Conservation (phyloP, 176 grass and related monocot genomes). For the Tillandsia leiboldiana region DNA sequence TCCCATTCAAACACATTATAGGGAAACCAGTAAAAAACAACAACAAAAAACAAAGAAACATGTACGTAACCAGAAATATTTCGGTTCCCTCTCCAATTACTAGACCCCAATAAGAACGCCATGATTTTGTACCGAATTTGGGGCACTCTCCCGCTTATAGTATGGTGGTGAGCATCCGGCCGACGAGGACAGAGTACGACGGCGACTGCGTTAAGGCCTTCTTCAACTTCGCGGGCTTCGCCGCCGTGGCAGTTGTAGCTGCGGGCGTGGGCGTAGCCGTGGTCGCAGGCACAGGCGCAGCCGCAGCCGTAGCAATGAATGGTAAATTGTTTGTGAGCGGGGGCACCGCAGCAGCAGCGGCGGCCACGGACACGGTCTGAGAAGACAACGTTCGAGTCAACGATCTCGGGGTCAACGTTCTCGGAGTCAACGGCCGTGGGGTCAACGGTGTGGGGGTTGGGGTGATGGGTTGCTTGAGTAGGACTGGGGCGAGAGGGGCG, state of each 20-base stretch:
- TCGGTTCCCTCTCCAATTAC: not conserved
- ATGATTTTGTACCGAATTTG: not conserved
- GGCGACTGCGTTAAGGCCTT: conserved; percentile 2
- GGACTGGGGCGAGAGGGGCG: conserved; percentile 23
- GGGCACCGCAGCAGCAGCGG: too few relatives aligned
- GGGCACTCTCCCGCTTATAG: conserved; percentile 24
- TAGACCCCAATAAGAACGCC: too few relatives aligned
- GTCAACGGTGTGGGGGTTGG: not conserved
- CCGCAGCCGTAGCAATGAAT: too few relatives aligned
- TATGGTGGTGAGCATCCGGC: conserved; percentile 65
- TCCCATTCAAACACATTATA: not conserved
- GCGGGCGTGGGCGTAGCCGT: too few relatives aligned
- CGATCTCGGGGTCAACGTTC: too few relatives aligned
- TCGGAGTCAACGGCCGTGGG: too few relatives aligned
- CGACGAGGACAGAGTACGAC: conserved; percentile 64
- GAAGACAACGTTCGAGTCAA: not conserved
- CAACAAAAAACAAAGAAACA: not conserved
- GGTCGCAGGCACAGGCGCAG: too few relatives aligned
- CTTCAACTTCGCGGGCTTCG: not conserved
- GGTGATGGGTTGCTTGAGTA: conserved; percentile 32
- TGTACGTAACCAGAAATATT: not conserved
- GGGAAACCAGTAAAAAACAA: not conserved
- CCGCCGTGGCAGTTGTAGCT: not conserved
- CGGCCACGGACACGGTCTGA: not conserved
- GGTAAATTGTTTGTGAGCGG: too few relatives aligned